Base-by-base conservation (phyloP, 2,329 filamentous ascomycete species). In the Scytalidium sp. region DNA sequence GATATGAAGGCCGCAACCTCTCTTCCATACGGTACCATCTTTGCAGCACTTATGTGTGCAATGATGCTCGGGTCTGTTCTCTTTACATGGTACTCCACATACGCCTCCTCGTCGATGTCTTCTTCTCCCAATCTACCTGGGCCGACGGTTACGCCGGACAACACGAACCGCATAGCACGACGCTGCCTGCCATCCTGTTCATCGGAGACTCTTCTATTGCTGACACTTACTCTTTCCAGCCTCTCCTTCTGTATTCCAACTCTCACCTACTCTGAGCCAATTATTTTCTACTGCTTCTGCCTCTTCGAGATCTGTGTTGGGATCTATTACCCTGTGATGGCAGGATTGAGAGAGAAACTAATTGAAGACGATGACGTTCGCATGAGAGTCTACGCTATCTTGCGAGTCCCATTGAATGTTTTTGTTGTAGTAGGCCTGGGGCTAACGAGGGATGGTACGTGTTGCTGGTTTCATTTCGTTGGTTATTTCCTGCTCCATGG, bases 1-100 rank as follows among this genome's bases (percentile, higher is more conserved):
- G 15, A 36, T n/a, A 36, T 4, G 5, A n/a, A 5, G 13, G 32
- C 32, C 13, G 51, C 41, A 43, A 43, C 46, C 54, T 8, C 39
- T 40, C 58, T 60, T 36, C 64, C 57, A 0, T 77, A 76, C 45
- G 76, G 78, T 4, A 68, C 80, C 43, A 76, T 80, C 46, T 81
- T 82, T 51, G 74, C 75, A 23, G 71, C 73, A 22, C 75, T 82
- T 55, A 82, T 84, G 80, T 76, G 75, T 21, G 71, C 76, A 8
- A 80, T 81, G 69, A 79, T 81, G 62, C 69, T 79, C 9, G 78
- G 79, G 17, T 80, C 79, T 2, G 69, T 80, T 32, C 56, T 76
- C 11, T 81, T 80, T 61, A 73, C 71, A 50, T 53, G 56, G 20
- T 46, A 50, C 32, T 53, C 44, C 22, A 25, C 19, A 27, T 27